Evolutionary conservation across 495 filamentous ascomycete genomes (phyloP).

Genomic region (Durotheca rogersii): DNA sequence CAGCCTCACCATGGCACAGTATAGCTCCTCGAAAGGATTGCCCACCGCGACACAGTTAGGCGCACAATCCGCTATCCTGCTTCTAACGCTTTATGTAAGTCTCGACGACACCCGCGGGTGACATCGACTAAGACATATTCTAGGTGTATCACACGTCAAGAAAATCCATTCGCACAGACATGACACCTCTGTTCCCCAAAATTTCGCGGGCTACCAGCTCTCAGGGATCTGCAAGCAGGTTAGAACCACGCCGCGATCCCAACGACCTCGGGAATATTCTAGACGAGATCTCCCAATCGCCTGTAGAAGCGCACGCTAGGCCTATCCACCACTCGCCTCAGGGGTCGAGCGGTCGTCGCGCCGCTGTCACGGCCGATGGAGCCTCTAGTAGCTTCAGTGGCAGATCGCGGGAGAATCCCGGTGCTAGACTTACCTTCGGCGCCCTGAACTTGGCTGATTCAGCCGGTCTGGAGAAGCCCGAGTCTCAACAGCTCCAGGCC

Average conservation of each 20-base stretch:
- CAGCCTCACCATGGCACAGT: slow-evolving; percentile 51
- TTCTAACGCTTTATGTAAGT: slow-evolving; percentile 58
- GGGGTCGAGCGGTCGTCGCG: not conserved
- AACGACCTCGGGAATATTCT: slow-evolving; percentile 42
- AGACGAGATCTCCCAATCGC: slow-evolving; percentile 43
- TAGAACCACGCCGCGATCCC: slow-evolving; percentile 5
- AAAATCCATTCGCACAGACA: slow-evolving; percentile 53
- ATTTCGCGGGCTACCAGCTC: slow-evolving; percentile 30
- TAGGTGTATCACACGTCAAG: slow-evolving; percentile 50
- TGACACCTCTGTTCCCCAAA: slow-evolving; percentile 57
- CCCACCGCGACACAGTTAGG: slow-evolving; percentile 44
- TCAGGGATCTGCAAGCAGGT: slow-evolving; percentile 2
- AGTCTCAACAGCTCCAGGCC: slow-evolving; percentile 7
- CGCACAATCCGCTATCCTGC: slow-evolving; percentile 58
- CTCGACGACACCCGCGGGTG: not conserved
- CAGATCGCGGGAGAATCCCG: slow-evolving; percentile 8
- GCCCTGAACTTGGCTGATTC: slow-evolving; percentile 26
- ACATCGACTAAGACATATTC: slow-evolving; percentile 34
- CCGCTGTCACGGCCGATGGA: not conserved
- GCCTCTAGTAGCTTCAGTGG: not conserved
- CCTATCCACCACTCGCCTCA: slow-evolving; percentile 9
- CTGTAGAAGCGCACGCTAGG: slow-evolving; percentile 11
- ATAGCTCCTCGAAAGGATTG: slow-evolving; percentile 44
- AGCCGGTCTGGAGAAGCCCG: slow-evolving; percentile 12
- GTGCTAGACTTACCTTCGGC: slow-evolving; percentile 4